phyloP scores from a whole-genome alignment of 176 grass and related monocot genomes.

The Canna indica region DNA sequence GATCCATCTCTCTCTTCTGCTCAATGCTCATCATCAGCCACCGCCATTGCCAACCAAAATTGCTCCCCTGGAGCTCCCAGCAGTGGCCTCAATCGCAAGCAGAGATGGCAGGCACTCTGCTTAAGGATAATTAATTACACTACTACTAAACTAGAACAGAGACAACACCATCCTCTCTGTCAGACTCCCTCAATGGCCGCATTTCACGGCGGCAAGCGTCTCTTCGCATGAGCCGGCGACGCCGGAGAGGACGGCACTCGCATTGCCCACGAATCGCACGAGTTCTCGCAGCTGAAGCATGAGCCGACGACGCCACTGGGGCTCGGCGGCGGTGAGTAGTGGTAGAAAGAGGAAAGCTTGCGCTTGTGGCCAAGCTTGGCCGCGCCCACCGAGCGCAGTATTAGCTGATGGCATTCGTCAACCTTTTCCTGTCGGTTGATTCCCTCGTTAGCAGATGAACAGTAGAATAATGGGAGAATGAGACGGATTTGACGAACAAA shows the following conservation, averaged over 20 bases:
- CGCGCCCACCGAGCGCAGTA: conserved; percentile 16
- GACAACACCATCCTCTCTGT: neutral
- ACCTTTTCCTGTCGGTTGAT: conserved; percentile 29
- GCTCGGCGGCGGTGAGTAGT: conserved; percentile 38
- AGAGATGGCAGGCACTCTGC: neutral
- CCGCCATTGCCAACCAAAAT: neutral
- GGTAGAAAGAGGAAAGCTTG: conserved; percentile 26
- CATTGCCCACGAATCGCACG: conserved; percentile 21
- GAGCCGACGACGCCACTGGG: conserved; percentile 46
- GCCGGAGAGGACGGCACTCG: conserved; percentile 15
- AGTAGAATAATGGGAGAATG: neutral
- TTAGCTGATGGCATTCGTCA: conserved; percentile 46
- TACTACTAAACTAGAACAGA: neutral
- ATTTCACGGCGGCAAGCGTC: neutral
- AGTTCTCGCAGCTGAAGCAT: conserved; percentile 62
- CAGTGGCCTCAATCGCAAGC: neutral
- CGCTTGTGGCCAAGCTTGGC: conserved; percentile 23
- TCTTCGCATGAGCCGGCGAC: conserved; percentile 2
- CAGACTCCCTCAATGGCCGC: neutral
- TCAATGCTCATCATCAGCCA: neutral
- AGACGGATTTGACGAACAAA: too few species aligned
- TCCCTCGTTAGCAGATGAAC: neutral
- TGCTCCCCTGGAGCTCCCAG: neutral
- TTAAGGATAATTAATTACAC: too few species aligned
- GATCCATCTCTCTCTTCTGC: neutral